phyloP scores from a whole-genome alignment of 768 basidiomycete species.

The Amanita exitialis region DNA sequence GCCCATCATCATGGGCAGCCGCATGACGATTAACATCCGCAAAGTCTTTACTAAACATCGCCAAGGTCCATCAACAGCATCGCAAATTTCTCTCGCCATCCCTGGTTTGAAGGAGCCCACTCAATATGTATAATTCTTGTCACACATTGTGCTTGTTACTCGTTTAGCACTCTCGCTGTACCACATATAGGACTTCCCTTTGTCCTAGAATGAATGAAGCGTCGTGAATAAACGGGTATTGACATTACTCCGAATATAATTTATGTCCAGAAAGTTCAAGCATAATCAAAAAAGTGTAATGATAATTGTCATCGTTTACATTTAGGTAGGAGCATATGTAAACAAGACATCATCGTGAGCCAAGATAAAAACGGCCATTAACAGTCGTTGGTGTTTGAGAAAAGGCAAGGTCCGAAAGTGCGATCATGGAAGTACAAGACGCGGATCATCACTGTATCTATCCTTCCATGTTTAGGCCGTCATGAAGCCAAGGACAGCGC shows the following conservation, averaged over 20 bases:
- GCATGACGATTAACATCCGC: neutral
- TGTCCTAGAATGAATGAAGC: neutral
- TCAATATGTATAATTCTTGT: neutral
- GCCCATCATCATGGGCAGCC: slow-evolving; percentile 1
- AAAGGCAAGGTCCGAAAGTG: neutral
- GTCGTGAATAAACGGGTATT: neutral
- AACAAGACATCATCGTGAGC: neutral
- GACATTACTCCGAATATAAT: neutral
- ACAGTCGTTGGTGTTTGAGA: neutral
- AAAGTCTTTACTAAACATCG: neutral
- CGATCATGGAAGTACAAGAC: neutral
- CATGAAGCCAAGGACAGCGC: slow-evolving; percentile 7
- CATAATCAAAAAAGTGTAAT: neutral
- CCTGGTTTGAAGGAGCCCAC: neutral
- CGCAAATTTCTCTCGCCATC: neutral
- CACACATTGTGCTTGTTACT: neutral
- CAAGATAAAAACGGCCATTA: neutral
- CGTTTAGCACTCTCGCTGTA: neutral
- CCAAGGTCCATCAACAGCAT: neutral
- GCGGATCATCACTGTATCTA: neutral
- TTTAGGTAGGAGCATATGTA: neutral
- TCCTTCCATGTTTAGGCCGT: neutral
- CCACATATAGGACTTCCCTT: too few species aligned
- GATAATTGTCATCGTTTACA: neutral
- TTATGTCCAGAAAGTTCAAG: neutral